Evolutionary conservation across 176 grass and related monocot genomes (phyloP), one percentile per base, ranked within the genome.

Genomic region (Lolium perenne): DNA sequence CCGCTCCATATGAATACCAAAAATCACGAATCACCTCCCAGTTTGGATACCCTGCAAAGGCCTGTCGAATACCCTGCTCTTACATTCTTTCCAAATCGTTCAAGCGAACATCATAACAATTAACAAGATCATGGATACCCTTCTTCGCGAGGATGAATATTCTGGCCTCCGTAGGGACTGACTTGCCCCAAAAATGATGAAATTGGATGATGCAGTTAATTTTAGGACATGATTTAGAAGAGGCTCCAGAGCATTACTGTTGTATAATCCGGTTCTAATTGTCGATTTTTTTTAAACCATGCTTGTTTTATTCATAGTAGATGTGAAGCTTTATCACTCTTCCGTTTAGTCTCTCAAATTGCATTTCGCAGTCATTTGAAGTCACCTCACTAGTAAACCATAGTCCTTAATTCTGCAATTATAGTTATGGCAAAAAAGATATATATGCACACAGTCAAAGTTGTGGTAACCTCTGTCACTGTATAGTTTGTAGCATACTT

Each of bases 401-500:
- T 38, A 77, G 50, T 55, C 49, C 16, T 38, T 41, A 10, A 12
- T 77, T 13, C 6, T 17, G 1, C 50, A 17, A 32, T 9, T 35
- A 35, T 35, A 35, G 32, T 35, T 35, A 35, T 35, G 32, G 32
- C 32, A 35, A 35, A 35, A 35, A 35, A 18, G 20, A 32, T 53
- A 32, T 0, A 41, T 32, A n/a, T 32, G 72, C 29, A 53, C 22
- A 59, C n/a, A 41, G 18, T 59, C 76, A 38, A 62, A 68, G 17
- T 67, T 81, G 20, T 81, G 10, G 17, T 32, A 66, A 13, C 62
- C 46, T 67, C 61, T 81, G 59, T 26, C 49, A 66, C 26, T 66
- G 1, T 32, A 32, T 66, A 35, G 1, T 7, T 12, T 3, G 25
- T 49, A 81, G 18, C 20, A 38, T 10, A 26, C 57, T 11, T 10